Base-by-base conservation (phyloP, 345 rosid species). In the Acer yangbiense region DNA sequence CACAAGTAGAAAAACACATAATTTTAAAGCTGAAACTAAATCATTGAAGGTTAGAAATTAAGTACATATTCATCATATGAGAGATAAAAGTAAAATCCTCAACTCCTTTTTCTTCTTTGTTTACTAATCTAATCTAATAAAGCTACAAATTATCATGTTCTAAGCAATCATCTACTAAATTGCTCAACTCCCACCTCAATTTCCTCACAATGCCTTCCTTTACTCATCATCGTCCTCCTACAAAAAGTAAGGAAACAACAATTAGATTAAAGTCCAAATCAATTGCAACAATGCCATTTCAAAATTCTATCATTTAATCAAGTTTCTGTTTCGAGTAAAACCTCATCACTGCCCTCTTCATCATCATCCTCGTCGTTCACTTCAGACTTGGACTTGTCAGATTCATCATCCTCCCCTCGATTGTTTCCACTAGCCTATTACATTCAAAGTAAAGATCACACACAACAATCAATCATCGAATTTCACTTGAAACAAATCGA, bases 361-460 rank as follows among this genome's bases (percentile, higher is more conserved):
- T 87, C 86, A 0, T 85, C 88, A 7, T 86, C 88, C 21, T 86
- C 94, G 17, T 90, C 89, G 6, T 92, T 83, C 43, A 94, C 95
- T 79, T 92, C 93, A 61, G 98, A 94, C 79, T 90, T 92, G 6
- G 96, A 85, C 87, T 92, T 92, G 76, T 93, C 97, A 84, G 97
- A 90, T 70, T 89, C 98, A 48, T 92, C 92, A 17, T 84, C 93
- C 13, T 89, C 92, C 12, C 70, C 86, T 21, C 74, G 83, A 64
- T 84, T 81, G 16, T 78, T 74, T 77, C 88, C 93, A 46, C 76
- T 89, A 74, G 86, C 91, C 97, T 91, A 81, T 11, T 21, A 3
- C 20, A 21, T 7, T 9, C 14, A 60, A 21, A 18, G 41, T 16
- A 39, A 54, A 46, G 3, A 44, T 44, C 1, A 0, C 1, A 16